phyloP scores from a whole-genome alignment of 257 asterid genomes.

The Nicotiana noctiflora region DNA sequence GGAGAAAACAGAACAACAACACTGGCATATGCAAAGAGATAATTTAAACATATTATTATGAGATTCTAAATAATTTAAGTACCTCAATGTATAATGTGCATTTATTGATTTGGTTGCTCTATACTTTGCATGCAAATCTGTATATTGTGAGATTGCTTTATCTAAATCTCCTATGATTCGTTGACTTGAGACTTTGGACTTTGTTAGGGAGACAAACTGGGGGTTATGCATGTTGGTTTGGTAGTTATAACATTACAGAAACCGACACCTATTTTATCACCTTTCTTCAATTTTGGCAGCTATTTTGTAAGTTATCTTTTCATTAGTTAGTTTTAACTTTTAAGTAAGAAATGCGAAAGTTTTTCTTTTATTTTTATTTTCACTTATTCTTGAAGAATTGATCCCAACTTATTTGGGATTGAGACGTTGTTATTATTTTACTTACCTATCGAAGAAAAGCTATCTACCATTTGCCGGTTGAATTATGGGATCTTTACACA shows the following conservation, averaged over 20 bases:
- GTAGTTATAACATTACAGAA: conserved; percentile 17
- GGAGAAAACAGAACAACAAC: background rate
- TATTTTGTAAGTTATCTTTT: background rate
- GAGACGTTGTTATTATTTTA: background rate
- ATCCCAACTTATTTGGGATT: background rate
- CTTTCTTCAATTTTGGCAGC: background rate
- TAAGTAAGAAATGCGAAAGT: background rate
- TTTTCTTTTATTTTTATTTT: background rate
- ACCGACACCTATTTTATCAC: conserved; percentile 1
- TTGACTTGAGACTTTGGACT: conserved; percentile 47
- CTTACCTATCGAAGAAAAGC: too few relatives aligned
- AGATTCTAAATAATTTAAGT: conserved; percentile 19
- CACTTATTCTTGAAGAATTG: background rate
- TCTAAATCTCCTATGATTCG: conserved; percentile 31
- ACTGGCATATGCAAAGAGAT: conserved; percentile 53
- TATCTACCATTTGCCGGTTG: background rate
- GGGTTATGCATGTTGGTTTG: conserved; percentile 59
- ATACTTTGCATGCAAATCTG: conserved; percentile 10
- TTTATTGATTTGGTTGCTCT: conserved; percentile 11
- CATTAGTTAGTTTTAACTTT: background rate
- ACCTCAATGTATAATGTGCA: conserved; percentile 27
- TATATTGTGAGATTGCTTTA: conserved; percentile 10
- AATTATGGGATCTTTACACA: too few relatives aligned
- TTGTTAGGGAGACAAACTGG: conserved; percentile 57
- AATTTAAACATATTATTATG: conserved; percentile 30